Conservation (phyloP, 768 basidiomycete species). For the Austroboletus festivus region DNA sequence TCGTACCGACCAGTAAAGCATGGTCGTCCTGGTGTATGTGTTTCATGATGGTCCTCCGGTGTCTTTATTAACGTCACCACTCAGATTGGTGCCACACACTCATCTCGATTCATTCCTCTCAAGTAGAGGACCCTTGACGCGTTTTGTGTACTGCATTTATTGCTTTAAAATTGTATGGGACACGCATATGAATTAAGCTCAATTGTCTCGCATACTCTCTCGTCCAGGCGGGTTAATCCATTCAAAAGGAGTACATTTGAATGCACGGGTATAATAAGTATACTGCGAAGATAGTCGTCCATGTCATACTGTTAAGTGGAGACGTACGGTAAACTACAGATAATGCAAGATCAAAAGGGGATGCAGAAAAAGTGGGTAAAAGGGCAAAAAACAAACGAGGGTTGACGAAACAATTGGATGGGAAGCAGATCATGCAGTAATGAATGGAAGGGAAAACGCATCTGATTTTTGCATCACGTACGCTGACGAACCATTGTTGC, state of each 20-base stretch:
- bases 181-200: slow-evolving; percentile 27
- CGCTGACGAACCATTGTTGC: slow-evolving; percentile 48
- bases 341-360: slow-evolving; percentile 44
- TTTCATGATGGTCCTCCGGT: background rate
- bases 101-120: slow-evolving; percentile 92
- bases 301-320: slow-evolving; percentile 50
- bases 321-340: slow-evolving; percentile 59
- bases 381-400: slow-evolving; percentile 22
- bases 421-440: slow-evolving; percentile 22
- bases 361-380: slow-evolving; percentile 29
- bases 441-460: slow-evolving; percentile 9
- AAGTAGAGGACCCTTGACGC: slow-evolving; percentile 58
- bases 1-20: slow-evolving; percentile 99
- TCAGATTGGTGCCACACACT: slow-evolving; percentile 89
- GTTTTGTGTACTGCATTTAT: slow-evolving; percentile 20
- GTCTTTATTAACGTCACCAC: slow-evolving; percentile 14
- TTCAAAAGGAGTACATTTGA: slow-evolving; percentile 40
- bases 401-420: slow-evolving; percentile 26
- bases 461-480: slow-evolving; percentile 33
- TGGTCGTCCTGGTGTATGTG: slow-evolving; percentile 96
- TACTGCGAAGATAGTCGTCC: slow-evolving; percentile 59
- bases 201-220: background rate
- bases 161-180: slow-evolving; percentile 38
- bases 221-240: slow-evolving; percentile 19
- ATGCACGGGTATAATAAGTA: slow-evolving; percentile 57